Base-by-base conservation (phyloP, 768 basidiomycete genomes). In the Cantharellus cinnabarinus region DNA sequence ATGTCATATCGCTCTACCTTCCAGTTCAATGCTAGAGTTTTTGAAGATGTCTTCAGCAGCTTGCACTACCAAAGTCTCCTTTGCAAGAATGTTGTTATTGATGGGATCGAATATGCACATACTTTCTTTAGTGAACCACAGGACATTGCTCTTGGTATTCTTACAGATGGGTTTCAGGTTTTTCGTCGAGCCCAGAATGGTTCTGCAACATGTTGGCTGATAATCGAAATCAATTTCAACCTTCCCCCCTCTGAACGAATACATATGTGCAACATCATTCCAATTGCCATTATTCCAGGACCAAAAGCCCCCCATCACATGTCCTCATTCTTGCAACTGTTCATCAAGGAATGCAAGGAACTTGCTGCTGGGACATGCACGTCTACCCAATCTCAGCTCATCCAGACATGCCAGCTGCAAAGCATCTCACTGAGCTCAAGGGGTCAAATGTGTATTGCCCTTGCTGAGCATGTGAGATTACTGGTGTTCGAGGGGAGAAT, bases 261-360 rank as follows among this genome's bases (percentile, higher is more conserved):
- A 3, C 67, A 70, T 2, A 72, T 69, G 39, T 71, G 69, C 35
- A 56, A 70, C 5, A 58, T 68, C 3, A 53, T 78, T 2, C 68
- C 67, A 37, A 42, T 75, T 4, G 73, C 74, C 7, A 66, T 76
- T 51, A 74, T 78, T 53, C 76, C 76, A 1, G 74, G 77, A 0
- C 76, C 73, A 0, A 69, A 71, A 15, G 71, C 72, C 42, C 73
- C 76, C 0, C 68, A 70, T 41, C 69, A 74, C 50, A 37, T 73
- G 3, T 67, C 69, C 38, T 73, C 74, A 0, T 77, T 76, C 56
- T 64, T 72, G 0, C 61, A 56, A 40, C 74, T 71, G 0, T 61
- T 74, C 1, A 63, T 71, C 3, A 62, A 74, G 3, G 74, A 76
- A 60, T 61, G 71, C 3, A 37, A 70, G 0, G 55, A 65, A 10